Evolutionary conservation across 257 asterid species (phyloP), one percentile per base, ranked within the genome.

Genomic region (Petunia axillaris): DNA sequence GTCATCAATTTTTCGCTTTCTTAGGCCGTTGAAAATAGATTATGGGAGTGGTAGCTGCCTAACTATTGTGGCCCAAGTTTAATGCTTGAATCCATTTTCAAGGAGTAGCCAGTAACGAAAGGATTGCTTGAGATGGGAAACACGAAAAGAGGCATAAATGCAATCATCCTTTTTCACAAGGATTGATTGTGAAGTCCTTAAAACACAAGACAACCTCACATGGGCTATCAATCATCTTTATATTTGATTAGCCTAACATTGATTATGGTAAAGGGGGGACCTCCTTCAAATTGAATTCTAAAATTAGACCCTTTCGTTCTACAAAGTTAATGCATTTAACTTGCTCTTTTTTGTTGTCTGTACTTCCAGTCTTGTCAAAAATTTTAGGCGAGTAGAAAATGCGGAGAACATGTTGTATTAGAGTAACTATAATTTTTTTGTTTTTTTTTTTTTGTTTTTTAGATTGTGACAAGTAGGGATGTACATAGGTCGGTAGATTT

Each of bases 111-210:
- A 25, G 77, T 73, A 48, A 73, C 36, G 46, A 73, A 35, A 73
- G 50, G 78, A 73, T 73, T 73, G 77, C 77, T 73, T 73, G 35
- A 2, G 77, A 73, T 60, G 11, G 35, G 36, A 48, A 11, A 35
- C 7, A 25, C 43, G 41, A 8, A 8, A n/a, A n/a, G 6, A 48
- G 46, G 11, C 54, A 73, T 35, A 73, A 73, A 50, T 73, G 62
- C 13, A 44, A 73, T 50, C 78, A 50, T 73, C 8, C 25, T 25
- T 25, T 50, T 71, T 71, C 60, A 35, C 43, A 48, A 9, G 60
- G 60, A 71, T 71, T 73, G 78, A 73, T 73, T 35, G 46, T 73
- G 78, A 73, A 36, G 78, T 73, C 62, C 78, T 50, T 50, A 35
- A 73, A 73, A 50, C 37, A 36, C 78, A 73, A 73, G 78, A 50